phyloP scores from a whole-genome alignment of 495 filamentous ascomycete species.

The Aspergillus affinis region DNA sequence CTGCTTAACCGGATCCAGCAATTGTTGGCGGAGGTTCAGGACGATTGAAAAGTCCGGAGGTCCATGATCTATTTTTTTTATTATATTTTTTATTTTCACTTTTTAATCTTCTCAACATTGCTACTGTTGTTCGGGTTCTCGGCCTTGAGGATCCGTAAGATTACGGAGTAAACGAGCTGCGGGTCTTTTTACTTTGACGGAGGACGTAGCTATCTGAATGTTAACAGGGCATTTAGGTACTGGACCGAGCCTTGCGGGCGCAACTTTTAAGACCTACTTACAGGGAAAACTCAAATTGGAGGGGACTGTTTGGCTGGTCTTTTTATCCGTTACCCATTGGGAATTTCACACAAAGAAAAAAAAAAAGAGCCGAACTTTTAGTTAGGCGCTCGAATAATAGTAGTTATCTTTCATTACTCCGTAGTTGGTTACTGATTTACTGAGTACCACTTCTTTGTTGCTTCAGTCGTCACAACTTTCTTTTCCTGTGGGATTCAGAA shows the following conservation, averaged over 20 bases:
- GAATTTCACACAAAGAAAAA: background rate
- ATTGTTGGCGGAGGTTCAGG: background rate
- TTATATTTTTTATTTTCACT: no score
- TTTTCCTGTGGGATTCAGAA: no score
- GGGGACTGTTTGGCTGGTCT: no score
- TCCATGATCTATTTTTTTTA: no score
- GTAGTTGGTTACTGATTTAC: no score
- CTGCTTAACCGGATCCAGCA: background rate
- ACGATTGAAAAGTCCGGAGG: background rate
- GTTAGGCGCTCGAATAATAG: no score
- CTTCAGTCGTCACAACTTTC: no score
- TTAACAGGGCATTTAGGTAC: background rate
- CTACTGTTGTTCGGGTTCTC: background rate
- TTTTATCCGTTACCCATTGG: background rate
- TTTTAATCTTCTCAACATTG: no score
- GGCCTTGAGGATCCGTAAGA: background rate
- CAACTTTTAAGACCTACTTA: background rate
- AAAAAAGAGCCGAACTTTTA: background rate
- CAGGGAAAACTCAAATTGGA: background rate
- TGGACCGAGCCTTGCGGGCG: background rate
- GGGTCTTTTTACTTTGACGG: background rate
- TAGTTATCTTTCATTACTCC: no score
- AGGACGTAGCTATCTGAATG: background rate
- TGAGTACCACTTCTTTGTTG: no score
- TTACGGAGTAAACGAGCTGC: background rate